phyloP scores from a whole-genome alignment of 2,329 filamentous ascomycete species.

The Bipolaris zeicola region DNA sequence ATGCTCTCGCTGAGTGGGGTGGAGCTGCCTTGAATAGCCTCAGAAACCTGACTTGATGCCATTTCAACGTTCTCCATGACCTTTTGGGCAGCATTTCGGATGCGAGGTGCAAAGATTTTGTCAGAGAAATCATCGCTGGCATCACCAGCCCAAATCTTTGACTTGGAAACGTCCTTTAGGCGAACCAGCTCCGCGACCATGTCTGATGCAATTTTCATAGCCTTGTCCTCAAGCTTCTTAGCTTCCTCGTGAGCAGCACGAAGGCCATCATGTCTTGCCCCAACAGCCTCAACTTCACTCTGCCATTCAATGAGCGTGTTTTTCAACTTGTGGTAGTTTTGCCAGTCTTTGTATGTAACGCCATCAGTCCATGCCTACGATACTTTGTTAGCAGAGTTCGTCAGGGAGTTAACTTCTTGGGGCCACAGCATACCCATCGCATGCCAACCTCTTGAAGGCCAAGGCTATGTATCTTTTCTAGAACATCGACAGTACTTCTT shows the following conservation, averaged over 20 bases:
- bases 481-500: conserved; percentile 79
- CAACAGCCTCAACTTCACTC: conserved; percentile 76
- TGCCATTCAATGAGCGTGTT: conserved; percentile 84
- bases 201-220: conserved; percentile 78
- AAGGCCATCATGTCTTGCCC: conserved; percentile 74
- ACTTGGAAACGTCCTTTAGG: conserved; percentile 81
- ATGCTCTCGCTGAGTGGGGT: conserved; percentile 42
- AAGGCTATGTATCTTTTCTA: conserved; percentile 81
- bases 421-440: conserved; percentile 63
- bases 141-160: conserved; percentile 81
- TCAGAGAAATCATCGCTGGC: conserved; percentile 78
- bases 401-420: no score
- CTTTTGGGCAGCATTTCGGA: conserved; percentile 52
- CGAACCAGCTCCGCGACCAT: conserved; percentile 79
- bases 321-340: conserved; percentile 88
- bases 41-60: conserved; percentile 45
- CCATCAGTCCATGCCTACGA: conserved; percentile 83
- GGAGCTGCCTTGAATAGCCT: conserved; percentile 42
- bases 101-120: conserved; percentile 65
- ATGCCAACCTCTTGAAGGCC: conserved; percentile 91
- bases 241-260: conserved; percentile 69
- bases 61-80: conserved; percentile 48
- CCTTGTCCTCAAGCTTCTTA: conserved; percentile 73
- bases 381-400: not conserved
- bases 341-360: conserved; percentile 96